These are phyloP conservation scores for Orychophragmus violaceus DNA, from an alignment of 345 rosid species.

Conservation along the genomic window DNA sequence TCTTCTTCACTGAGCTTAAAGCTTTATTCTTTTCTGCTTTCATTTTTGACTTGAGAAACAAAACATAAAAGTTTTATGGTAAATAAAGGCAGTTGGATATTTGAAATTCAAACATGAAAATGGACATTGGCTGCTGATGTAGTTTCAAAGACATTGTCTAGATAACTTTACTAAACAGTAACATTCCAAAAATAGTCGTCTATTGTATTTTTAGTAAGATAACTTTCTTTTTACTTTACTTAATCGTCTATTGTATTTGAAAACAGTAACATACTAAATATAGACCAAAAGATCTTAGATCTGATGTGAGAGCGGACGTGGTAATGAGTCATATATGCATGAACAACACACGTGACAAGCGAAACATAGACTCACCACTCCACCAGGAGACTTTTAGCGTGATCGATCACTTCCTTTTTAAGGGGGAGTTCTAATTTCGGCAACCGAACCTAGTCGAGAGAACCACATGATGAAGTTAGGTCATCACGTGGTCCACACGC, in stretches of 20 bases:
- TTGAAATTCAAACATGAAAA: background rate
- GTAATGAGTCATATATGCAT: constrained; percentile 6
- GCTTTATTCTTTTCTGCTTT: too few relatives aligned
- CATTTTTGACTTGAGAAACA: background rate
- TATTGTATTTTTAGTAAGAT: too few relatives aligned
- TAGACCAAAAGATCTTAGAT: constrained; percentile 3
- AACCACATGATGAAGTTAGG: constrained; percentile 11
- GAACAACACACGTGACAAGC: background rate
- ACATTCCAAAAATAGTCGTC: too few relatives aligned
- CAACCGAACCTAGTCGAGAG: constrained; percentile 4
- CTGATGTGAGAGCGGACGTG: background rate
- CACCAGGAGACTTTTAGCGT: background rate
- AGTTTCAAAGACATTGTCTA: too few relatives aligned
- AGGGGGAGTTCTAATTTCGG: constrained; percentile 5
- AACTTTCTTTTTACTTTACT: background rate
- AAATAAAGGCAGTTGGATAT: background rate
- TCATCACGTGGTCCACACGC: background rate
- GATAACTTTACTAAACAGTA: too few relatives aligned
- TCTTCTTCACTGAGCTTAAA: too few relatives aligned
- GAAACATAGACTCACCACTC: background rate
- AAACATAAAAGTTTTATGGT: too few relatives aligned
- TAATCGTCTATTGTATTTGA: background rate
- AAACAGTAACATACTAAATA: background rate
- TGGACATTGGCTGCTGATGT: background rate
- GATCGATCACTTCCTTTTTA: background rate